A percentile compares a stretch with the other conserved stretches of the same genome.
phyloP scores from a whole-genome alignment of 192 early-diverging fungal species.

The Podila horticola region DNA sequence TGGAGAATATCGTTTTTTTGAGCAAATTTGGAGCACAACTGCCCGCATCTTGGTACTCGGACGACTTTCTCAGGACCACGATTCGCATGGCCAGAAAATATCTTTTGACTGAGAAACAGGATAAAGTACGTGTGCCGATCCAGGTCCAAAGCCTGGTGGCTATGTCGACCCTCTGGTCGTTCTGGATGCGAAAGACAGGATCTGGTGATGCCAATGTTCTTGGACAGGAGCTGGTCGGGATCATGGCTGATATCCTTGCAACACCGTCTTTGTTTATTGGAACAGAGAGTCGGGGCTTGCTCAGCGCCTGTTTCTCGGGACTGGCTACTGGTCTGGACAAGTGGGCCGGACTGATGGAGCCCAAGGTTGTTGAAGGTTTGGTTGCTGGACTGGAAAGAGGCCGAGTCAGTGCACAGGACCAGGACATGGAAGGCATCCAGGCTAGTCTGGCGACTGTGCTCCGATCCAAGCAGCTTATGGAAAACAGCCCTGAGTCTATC shows the following conservation, averaged over 20 bases:
- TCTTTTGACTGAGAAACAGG: slow-evolving; percentile 25
- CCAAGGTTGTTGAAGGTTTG: slow-evolving; percentile 33
- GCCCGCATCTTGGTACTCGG: slow-evolving; percentile 43
- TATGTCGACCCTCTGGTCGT: slow-evolving; percentile 35
- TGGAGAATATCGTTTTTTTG: slow-evolving; percentile 32
- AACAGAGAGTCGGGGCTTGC: slow-evolving; percentile 13
- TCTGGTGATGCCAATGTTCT: slow-evolving; percentile 32
- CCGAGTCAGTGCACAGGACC: slow-evolving; percentile 26
- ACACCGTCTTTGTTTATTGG: slow-evolving; percentile 32
- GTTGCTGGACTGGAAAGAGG: slow-evolving; percentile 33
- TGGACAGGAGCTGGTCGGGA: slow-evolving; percentile 37
- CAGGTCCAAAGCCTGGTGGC: slow-evolving; percentile 28
- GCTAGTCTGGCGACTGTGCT: slow-evolving; percentile 41
- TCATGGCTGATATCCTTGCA: slow-evolving; percentile 37
- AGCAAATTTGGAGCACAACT: slow-evolving; percentile 32
- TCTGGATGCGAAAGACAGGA: slow-evolving; percentile 49
- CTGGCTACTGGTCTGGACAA: slow-evolving; percentile 43
- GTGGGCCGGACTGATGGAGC: slow-evolving; percentile 50
- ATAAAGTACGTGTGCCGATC: slow-evolving; percentile 28
- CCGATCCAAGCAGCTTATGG: slow-evolving; percentile 13
- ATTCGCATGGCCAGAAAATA: slow-evolving; percentile 24
- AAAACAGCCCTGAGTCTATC: slow-evolving; percentile 19
- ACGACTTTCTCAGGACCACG: slow-evolving; percentile 33
- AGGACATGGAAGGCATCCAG: slow-evolving; percentile 34
- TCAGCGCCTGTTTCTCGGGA: slow-evolving; percentile 40